These are phyloP conservation scores for Kwoniella europaea DNA, from an alignment of 768 basidiomycete species.

Conservation along the genomic window DNA sequence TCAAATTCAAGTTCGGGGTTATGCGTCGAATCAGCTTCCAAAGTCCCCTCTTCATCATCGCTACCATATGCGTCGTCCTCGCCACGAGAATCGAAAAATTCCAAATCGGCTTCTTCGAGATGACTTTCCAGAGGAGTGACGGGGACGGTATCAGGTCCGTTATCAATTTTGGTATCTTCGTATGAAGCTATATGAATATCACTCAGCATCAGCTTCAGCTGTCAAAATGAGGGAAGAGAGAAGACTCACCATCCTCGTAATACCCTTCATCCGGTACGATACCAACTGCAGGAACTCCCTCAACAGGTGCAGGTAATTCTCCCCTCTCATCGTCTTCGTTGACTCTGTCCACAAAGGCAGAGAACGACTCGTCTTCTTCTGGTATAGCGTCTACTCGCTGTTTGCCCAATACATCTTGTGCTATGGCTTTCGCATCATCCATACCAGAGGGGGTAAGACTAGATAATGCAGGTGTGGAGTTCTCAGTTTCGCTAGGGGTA, in stretches of 20 bases:
- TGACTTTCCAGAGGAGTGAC: slow-evolving; percentile 13
- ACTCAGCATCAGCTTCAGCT: neutral
- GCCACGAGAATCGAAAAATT: neutral
- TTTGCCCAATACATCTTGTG: neutral
- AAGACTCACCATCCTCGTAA: slow-evolving; percentile 1
- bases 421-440: neutral
- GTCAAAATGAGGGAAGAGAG: neutral
- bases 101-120: slow-evolving; percentile 3
- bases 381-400: slow-evolving; percentile 3
- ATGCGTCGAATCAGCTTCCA: slow-evolving; percentile 25
- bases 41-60: slow-evolving; percentile 23
- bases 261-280: slow-evolving; percentile 22
- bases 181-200: neutral
- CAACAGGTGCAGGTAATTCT: slow-evolving; percentile 8
- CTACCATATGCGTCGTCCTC: neutral
- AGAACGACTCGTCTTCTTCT: slow-evolving; percentile 14
- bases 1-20: neutral
- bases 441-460: slow-evolving; percentile 9
- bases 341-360: slow-evolving; percentile 11
- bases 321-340: slow-evolving; percentile 8
- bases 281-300: slow-evolving; percentile 3
- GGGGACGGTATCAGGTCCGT: slow-evolving; percentile 14
- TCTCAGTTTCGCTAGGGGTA: neutral
- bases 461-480: slow-evolving; percentile 6
- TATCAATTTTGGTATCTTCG: neutral